phyloP scores from a whole-genome alignment of 2,329 filamentous ascomycete genomes.

The Alternaria triticina region DNA sequence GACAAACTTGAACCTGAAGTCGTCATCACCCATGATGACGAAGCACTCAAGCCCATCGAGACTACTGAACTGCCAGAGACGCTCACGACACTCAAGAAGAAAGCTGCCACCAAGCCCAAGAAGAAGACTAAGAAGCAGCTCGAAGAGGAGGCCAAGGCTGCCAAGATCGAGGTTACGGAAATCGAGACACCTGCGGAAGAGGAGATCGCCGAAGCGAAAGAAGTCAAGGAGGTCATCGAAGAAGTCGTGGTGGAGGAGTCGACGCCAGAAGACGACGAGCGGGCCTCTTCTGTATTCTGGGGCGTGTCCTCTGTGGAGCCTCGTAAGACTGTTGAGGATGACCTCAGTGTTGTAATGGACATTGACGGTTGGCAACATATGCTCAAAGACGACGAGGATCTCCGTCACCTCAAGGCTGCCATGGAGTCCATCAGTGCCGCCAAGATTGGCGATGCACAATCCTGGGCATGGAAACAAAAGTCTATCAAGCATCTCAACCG shows the following conservation, averaged over 20 bases:
- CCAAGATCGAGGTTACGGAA: conserved; percentile 51
- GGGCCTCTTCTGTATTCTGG: conserved; percentile 64
- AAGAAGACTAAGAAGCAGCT: conserved; percentile 81
- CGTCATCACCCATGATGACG: conserved; percentile 53
- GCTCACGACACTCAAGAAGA: conserved; percentile 34
- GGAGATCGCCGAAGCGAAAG: conserved; percentile 54
- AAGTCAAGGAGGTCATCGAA: conserved; percentile 34
- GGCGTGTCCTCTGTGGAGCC: conserved; percentile 65
- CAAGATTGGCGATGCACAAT: conserved; percentile 62
- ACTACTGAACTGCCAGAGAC: conserved; percentile 45
- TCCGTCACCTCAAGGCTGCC: conserved; percentile 62
- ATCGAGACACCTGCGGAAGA: conserved; percentile 37
- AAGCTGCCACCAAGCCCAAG: conserved; percentile 63
- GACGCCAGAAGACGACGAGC: conserved; percentile 46
- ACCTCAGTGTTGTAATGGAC: conserved; percentile 68
- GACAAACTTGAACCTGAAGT: conserved; percentile 49
- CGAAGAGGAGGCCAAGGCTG: conserved; percentile 59
- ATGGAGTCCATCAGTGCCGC: conserved; percentile 56
- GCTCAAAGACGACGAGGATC: conserved; percentile 73
- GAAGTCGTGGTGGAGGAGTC: conserved; percentile 39
- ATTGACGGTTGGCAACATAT: conserved; percentile 73
- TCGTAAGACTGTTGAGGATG: conserved; percentile 70
- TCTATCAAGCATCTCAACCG: conserved; percentile 73
- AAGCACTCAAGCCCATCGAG: conserved; percentile 44
- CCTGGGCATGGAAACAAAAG: conserved; percentile 75